These are phyloP conservation scores for Podospora bellae-mahoneyi DNA, from an alignment of 495 filamentous ascomycete species.

Conservation along the genomic window DNA sequence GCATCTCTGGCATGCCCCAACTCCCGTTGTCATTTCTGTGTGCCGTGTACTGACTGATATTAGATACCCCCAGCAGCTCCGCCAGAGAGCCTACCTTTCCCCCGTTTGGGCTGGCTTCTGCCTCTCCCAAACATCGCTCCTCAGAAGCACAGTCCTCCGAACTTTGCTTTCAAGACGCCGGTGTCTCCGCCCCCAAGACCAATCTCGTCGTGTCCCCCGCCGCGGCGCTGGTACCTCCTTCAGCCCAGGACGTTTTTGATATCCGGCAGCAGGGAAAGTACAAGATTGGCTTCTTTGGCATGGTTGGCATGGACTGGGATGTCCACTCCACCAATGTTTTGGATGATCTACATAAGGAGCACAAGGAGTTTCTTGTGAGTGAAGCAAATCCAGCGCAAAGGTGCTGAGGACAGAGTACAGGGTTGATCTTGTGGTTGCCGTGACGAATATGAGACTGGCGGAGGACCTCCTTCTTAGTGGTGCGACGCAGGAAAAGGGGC, in stretches of 20 bases:
- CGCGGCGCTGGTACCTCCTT: background rate
- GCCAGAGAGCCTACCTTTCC: background rate
- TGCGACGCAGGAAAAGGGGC: background rate
- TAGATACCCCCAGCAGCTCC: background rate
- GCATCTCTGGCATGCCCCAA: background rate
- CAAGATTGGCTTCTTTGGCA: conserved; percentile 7
- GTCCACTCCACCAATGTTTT: background rate
- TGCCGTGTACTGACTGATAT: background rate
- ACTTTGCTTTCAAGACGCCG: background rate
- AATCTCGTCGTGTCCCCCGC: background rate
- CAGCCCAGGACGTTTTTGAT: background rate
- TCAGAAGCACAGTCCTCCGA: background rate
- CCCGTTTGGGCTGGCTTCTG: background rate
- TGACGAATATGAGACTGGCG: conserved; percentile 2
- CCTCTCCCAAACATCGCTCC: background rate
- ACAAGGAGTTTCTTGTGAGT: background rate
- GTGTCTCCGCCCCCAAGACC: background rate
- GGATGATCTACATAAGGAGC: background rate
- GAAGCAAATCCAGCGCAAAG: background rate
- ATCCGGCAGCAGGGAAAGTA: conserved; percentile 1
- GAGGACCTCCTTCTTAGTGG: background rate
- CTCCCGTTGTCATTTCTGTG: background rate
- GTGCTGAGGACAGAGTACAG: background rate
- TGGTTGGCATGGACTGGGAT: conserved; percentile 9
- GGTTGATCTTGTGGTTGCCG: background rate